A percentile compares a stretch with the other conserved stretches of the same genome.
Conservation (phyloP, 176 grass and related monocot species). For the Themeda triandra region DNA sequence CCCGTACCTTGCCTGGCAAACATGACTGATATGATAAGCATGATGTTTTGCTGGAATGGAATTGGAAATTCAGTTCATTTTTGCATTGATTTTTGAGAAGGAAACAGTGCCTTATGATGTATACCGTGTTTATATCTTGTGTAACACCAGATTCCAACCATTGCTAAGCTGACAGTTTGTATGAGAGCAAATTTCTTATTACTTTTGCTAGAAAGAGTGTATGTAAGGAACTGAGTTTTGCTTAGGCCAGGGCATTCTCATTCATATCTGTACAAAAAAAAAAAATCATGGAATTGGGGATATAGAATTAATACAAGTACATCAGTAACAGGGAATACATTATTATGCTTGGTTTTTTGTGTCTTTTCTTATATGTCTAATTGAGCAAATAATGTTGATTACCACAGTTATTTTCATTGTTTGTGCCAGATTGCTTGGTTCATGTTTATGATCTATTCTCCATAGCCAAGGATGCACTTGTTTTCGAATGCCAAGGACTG, state of each 20-base stretch:
- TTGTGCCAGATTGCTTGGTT: neutral
- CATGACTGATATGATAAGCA: neutral
- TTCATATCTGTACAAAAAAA: neutral
- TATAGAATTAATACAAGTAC: neutral
- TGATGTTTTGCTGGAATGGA: neutral
- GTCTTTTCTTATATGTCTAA: neutral
- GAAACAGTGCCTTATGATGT: neutral
- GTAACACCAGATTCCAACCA: neutral
- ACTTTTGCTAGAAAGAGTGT: neutral
- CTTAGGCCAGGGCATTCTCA: neutral
- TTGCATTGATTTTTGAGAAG: neutral
- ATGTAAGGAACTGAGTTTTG: neutral
- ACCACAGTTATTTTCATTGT: neutral
- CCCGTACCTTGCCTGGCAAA: neutral
- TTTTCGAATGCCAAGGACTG: too few species aligned
- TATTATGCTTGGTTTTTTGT: neutral
- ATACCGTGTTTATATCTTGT: neutral
- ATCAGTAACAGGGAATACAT: neutral
- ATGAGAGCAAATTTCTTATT: neutral
- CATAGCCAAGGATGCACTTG: too few species aligned
- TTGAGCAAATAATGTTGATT: neutral
- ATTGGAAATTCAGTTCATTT: neutral
- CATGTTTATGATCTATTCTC: neutral
- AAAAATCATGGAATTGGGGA: too few species aligned
- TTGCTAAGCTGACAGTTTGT: neutral